Evolutionary conservation across 106 monocot genomes (phyloP), one percentile per base, ranked within the genome.

Genomic region (Dioscorea alata): DNA sequence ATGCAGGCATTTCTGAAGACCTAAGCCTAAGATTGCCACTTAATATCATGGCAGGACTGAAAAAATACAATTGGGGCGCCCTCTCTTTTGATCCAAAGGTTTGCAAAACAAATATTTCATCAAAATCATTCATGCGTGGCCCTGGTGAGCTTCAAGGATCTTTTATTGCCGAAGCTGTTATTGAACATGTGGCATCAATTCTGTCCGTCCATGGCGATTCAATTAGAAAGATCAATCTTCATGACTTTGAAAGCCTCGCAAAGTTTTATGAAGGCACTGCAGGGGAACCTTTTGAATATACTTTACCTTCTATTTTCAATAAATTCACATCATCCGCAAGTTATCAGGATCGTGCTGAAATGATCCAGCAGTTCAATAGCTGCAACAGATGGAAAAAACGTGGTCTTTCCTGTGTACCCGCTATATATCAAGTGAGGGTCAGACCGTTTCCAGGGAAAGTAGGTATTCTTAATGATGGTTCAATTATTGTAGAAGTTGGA

Each of bases 41-140:
- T 48, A 76, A 75, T 58, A 58, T 94, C 17, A 71, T 75, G 16
- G 86, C 60, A 73, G 20, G 73, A 35, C 23, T 94, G 13, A 94
- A 90, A 49, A 94, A 94, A 64, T 94, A 94, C 73, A 80, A 94
- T 17, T 89, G 89, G 89, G 93, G 89, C 50, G 79, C 89, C 15
- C 73, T 89, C 49, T 94, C 86, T 32, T 86, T 82, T 54, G 67
- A 94, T 53, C 59, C 73, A 42, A 94, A 80, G 69, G 63, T 94
- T 7, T 94, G 93, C 79, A 82, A 76, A 65, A 94, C 93, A 32
- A 89, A 94, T 71, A 32, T 72, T 58, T 53, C 82, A 33, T 71
- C 86, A 17, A 94, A 82, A 67, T 86, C 93, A 49, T 72, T 84
- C 12, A 89, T 90, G 89, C 86, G 93, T 15, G 84, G 21, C 28